Percentiles rank a stretch among this genome's conserved stretches.
Conservation (phyloP, 139 green algal species). For the Haematococcus lacustris region DNA sequence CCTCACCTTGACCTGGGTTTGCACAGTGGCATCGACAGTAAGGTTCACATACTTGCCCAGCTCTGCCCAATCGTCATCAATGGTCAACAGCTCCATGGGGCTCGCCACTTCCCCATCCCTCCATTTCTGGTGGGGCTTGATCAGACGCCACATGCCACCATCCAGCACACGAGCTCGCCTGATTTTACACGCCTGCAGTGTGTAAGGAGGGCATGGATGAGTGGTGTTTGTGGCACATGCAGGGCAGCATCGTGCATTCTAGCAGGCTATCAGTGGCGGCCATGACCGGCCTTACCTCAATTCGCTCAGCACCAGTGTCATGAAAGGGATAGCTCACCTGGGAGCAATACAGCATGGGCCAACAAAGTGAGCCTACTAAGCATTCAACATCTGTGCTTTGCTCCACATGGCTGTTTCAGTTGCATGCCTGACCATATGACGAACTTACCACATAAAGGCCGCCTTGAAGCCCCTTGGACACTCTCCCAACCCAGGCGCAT, state of each 20-base stretch:
- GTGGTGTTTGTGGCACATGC: neutral
- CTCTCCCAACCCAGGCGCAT: too few relatives aligned
- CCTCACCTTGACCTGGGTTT: neutral
- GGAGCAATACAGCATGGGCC: too few relatives aligned
- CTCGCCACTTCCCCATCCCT: slow-evolving; percentile 24
- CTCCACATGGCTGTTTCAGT: too few relatives aligned
- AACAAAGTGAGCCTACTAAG: too few relatives aligned
- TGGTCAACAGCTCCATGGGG: slow-evolving; percentile 25
- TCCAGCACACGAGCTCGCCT: slow-evolving; percentile 28
- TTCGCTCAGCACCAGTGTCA: slow-evolving; percentile 29
- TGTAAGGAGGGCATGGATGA: neutral
- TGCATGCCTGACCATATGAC: too few relatives aligned
- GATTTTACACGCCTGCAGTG: slow-evolving; percentile 13
- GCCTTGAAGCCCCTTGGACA: too few relatives aligned
- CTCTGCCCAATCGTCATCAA: slow-evolving; percentile 26
- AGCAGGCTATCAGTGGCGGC: neutral
- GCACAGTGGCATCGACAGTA: neutral
- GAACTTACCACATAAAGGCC: too few relatives aligned
- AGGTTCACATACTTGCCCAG: slow-evolving; percentile 3
- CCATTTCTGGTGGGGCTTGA: slow-evolving; percentile 28
- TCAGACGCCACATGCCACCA: slow-evolving; percentile 30
- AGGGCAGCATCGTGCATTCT: neutral
- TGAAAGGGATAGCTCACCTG: slow-evolving; percentile 52
- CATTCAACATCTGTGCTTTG: too few relatives aligned
- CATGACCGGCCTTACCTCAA: slow-evolving; percentile 16